These are phyloP conservation scores for Xylaria bambusicola DNA, from an alignment of 495 filamentous ascomycete species.

Conservation along the genomic window DNA sequence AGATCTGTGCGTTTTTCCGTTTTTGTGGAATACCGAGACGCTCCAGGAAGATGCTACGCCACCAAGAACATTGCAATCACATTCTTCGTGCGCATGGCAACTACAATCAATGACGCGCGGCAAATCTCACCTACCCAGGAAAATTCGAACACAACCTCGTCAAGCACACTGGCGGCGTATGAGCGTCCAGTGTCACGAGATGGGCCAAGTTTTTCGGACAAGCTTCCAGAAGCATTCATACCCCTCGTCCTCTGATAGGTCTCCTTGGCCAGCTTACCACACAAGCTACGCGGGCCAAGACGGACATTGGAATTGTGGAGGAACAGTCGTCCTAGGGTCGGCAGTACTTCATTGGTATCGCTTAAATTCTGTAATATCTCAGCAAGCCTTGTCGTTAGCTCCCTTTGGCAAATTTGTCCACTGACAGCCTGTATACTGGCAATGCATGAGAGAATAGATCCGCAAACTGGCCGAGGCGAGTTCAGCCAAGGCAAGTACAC, in stretches of 20 bases:
- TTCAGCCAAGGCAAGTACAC: neutral
- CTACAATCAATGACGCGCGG: too few species aligned
- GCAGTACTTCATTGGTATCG: conserved; percentile 3
- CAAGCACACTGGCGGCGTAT: neutral
- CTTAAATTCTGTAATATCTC: conserved; percentile 6
- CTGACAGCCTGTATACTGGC: neutral
- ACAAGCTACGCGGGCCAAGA: neutral
- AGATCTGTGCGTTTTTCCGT: neutral
- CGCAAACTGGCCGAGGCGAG: conserved; percentile 6
- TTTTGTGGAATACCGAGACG: neutral
- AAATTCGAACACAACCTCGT: neutral
- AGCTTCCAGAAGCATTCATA: conserved; percentile 9
- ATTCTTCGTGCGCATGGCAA: too few species aligned
- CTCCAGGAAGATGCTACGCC: neutral
- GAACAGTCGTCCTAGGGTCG: neutral
- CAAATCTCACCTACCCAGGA: too few species aligned
- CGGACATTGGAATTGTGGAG: neutral
- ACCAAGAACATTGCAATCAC: neutral
- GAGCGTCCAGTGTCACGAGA: neutral
- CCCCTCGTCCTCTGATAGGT: conserved; percentile 3
- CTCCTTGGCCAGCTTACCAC: neutral
- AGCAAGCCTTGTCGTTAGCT: neutral
- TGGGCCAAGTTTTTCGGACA: neutral
- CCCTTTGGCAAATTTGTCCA: conserved; percentile 1
- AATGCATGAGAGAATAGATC: conserved; percentile 9